Conservation (phyloP, 768 basidiomycete species). For the Suillus subalutaceus region DNA sequence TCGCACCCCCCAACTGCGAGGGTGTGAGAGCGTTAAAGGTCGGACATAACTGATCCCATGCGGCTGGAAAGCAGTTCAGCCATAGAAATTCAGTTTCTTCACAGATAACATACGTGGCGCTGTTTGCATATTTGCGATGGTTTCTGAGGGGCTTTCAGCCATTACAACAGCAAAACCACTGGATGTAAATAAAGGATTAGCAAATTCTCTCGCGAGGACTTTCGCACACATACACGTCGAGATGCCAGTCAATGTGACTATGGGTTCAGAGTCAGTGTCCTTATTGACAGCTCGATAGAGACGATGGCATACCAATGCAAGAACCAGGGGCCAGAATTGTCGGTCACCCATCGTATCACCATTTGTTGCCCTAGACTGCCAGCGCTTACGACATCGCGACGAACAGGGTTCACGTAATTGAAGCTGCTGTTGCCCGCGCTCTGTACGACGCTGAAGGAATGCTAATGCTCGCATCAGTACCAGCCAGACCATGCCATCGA, state of each 20-base stretch:
- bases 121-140: background rate
- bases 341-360: constrained; percentile 34
- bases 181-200: background rate
- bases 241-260: constrained; percentile 24
- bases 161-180: constrained; percentile 36
- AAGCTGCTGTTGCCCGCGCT: constrained; percentile 35
- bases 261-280: background rate
- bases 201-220: background rate
- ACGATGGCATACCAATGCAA: constrained; percentile 18
- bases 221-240: constrained; percentile 17
- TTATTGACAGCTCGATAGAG: no score
- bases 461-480: constrained; percentile 26
- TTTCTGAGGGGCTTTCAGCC: constrained; percentile 26
- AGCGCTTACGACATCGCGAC: background rate
- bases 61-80: constrained; percentile 13
- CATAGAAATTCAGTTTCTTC: background rate
- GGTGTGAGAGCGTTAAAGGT: constrained; percentile 20
- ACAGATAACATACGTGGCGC: background rate
- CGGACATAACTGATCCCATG: constrained; percentile 31
- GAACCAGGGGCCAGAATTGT: constrained; percentile 53
- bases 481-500: background rate
- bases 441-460: constrained; percentile 47
- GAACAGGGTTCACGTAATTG: background rate
- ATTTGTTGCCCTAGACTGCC: background rate
- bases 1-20: constrained; percentile 23